Base-by-base conservation (phyloP, 2,329 filamentous ascomycete species). In the Cercospora sp. region DNA sequence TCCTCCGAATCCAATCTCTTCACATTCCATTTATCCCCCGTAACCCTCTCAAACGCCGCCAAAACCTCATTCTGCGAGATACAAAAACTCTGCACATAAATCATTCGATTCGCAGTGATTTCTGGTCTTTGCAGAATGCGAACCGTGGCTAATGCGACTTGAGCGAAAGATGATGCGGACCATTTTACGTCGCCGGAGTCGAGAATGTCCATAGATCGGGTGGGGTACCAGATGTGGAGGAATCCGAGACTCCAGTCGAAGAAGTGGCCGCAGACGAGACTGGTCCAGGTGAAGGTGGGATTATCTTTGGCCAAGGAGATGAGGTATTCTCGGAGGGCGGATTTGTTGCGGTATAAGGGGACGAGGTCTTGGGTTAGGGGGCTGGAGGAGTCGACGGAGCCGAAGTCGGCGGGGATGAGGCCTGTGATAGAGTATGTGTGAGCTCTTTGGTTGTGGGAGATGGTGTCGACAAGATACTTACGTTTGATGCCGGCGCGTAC, bases 321-420 rank as follows among this genome's bases (percentile, higher is more conserved):
- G 20, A 89, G 79, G 68, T 89, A 87, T 39, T 87, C 82, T 9
- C 87, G 75, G 4, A 79, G 72, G n/a, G 66, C 72, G 13, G 75
- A 70, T 71, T 91, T 91, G 68, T 77, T 76, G 1, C 75, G 76
- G 67, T 87, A 88, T 1, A 87, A 74, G 1, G 87, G 83, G 0
- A 90, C 81, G 2, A 80, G 69, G 2, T 76, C 75, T 45, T 76
- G 77, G 60, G 64, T 79, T 70, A 58, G 77, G 71, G 63, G 76
- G 75, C 75, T 80, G 45, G 71, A 78, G 67, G 72, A 81, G 73
- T 79, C 82, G 73, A 78, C 81, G 42, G 70, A 73, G 28, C 80
- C 84, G 69, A 84, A 91, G 70, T 91, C 89, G 39, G 86, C 86
- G 1, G 88, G 87, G 1, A 89, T 83, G 74, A 88, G 89, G 48